These are phyloP conservation scores for Beauveria rudraprayagi DNA, from an alignment of 2,329 filamentous ascomycete species.

Conservation along the genomic window DNA sequence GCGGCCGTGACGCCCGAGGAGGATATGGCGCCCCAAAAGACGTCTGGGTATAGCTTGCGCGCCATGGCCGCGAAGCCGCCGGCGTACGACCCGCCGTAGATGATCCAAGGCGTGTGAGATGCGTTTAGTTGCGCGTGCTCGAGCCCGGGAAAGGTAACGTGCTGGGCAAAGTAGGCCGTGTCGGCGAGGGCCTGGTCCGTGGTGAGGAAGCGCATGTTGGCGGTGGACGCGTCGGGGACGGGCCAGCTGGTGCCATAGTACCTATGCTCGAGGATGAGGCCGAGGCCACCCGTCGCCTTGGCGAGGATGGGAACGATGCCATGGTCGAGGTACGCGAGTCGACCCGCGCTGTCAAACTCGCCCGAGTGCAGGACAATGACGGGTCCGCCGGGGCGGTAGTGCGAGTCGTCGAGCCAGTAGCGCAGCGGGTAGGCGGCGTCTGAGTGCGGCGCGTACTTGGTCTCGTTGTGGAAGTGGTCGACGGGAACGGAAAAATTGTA, in stretches of 20 bases:
- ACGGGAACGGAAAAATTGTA: slow-evolving; percentile 43
- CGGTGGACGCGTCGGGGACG: slow-evolving; percentile 52
- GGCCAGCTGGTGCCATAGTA: slow-evolving; percentile 79
- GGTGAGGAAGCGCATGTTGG: slow-evolving; percentile 71
- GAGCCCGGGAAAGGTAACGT: slow-evolving; percentile 63
- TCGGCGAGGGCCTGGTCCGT: slow-evolving; percentile 80
- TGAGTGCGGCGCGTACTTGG: slow-evolving; percentile 68
- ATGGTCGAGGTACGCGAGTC: slow-evolving; percentile 66
- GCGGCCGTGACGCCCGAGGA: slow-evolving; percentile 73
- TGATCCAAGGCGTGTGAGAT: slow-evolving; percentile 60
- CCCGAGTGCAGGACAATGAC: slow-evolving; percentile 71
- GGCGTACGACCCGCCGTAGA: slow-evolving; percentile 78
- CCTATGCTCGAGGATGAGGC: slow-evolving; percentile 76
- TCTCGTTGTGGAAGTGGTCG: slow-evolving; percentile 79
- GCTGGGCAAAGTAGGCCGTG: slow-evolving; percentile 68
- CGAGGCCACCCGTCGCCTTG: slow-evolving; percentile 63
- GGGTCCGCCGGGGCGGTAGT: slow-evolving; percentile 71
- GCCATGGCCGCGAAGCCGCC: slow-evolving; percentile 72
- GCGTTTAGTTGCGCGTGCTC: slow-evolving; percentile 61
- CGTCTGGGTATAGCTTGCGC: slow-evolving; percentile 66
- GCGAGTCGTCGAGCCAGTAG: slow-evolving; percentile 74
- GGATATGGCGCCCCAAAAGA: slow-evolving; percentile 71
- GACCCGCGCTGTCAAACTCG: slow-evolving; percentile 55
- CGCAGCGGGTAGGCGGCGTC: slow-evolving; percentile 60
- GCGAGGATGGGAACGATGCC: slow-evolving; percentile 67